Percentiles rank a stretch among this genome's conserved stretches.
Conservation (phyloP, 192 early-diverging fungal genomes). For the Podila verticillata region DNA sequence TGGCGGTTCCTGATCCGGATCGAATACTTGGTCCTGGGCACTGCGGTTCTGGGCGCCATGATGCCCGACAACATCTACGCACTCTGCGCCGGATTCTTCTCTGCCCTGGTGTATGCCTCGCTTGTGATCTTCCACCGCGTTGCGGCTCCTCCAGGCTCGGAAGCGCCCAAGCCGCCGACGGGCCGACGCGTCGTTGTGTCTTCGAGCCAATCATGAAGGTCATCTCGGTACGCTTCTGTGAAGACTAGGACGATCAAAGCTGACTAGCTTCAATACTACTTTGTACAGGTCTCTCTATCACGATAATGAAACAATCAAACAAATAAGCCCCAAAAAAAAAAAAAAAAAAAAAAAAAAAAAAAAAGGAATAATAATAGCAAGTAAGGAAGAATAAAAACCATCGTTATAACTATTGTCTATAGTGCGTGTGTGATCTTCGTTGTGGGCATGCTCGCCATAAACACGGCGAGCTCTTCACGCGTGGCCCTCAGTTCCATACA, state of each 20-base stretch:
- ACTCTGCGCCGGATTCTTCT: constrained; percentile 29
- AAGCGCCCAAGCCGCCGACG: constrained; percentile 23
- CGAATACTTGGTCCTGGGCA: constrained; percentile 33
- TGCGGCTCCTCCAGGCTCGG: constrained; percentile 10
- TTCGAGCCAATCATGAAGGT: neutral
- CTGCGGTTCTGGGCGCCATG: constrained; percentile 38
- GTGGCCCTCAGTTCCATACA: neutral
- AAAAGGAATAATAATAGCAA: no score
- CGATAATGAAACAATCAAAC: neutral
- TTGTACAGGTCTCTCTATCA: neutral
- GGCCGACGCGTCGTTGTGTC: neutral
- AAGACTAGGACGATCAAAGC: neutral
- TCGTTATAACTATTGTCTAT: no score
- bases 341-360: no score
- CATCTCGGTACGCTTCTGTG: neutral
- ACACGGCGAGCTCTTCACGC: neutral
- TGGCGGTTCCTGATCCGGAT: constrained; percentile 29
- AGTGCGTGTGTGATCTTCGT: neutral
- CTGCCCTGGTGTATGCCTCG: constrained; percentile 27
- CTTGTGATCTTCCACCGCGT: constrained; percentile 21
- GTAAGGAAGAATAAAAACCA: no score
- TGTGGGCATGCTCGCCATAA: neutral
- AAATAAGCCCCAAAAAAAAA: no score
- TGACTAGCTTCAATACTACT: neutral
- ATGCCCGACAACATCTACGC: constrained; percentile 31